Conservation (phyloP, 2,329 filamentous ascomycete genomes). For the Arthrobotrys entomopaga region DNA sequence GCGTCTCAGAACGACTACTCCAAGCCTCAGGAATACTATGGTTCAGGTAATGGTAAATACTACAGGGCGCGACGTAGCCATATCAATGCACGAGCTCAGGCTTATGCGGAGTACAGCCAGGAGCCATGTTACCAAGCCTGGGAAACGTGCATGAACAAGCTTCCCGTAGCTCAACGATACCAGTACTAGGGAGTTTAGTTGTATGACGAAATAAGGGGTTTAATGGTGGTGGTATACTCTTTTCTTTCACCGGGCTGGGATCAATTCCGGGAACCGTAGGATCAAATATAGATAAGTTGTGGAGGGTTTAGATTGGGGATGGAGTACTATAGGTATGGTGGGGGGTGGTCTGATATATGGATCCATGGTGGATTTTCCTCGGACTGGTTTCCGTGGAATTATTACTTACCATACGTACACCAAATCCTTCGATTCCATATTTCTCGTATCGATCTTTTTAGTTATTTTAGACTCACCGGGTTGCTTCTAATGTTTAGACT, state of each 20-base stretch:
- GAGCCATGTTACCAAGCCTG: slow-evolving; percentile 34
- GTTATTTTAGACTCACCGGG: background rate
- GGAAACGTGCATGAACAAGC: slow-evolving; percentile 26
- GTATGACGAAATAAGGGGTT: background rate
- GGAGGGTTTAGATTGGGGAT: background rate
- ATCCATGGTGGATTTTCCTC: too few species aligned
- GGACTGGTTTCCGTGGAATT: background rate
- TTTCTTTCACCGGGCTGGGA: background rate
- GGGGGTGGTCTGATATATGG: background rate
- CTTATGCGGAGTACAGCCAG: slow-evolving; percentile 17
- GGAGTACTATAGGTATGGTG: too few species aligned
- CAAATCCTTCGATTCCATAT: background rate
- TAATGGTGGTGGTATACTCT: background rate
- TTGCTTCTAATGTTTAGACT: background rate
- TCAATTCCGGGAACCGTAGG: background rate
- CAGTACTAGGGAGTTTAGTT: background rate
- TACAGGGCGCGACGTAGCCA: slow-evolving; percentile 16
- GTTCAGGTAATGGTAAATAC: background rate
- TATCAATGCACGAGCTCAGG: slow-evolving; percentile 15
- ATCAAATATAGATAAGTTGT: background rate
- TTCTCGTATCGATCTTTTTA: background rate
- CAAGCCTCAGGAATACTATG: background rate
- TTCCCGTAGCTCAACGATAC: slow-evolving; percentile 5
- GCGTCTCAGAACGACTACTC: background rate
- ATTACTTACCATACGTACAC: background rate